These are phyloP conservation scores for Breynia disticha DNA, from an alignment of 441 rosid genomes.

Conservation along the genomic window DNA sequence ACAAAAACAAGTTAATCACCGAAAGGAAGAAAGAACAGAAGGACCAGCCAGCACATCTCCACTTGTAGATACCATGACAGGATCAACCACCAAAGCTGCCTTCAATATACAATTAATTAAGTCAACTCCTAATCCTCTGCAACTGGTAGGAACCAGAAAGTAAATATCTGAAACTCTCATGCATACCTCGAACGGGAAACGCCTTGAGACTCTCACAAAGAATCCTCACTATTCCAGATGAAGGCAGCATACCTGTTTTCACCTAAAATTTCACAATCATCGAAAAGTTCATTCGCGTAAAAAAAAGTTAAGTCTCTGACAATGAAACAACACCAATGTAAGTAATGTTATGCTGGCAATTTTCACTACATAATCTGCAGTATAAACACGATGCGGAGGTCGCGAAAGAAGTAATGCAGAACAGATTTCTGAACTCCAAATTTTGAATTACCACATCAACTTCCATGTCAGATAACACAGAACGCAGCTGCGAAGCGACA, in stretches of 20 bases:
- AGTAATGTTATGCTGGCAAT: too few species aligned
- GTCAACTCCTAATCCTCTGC: constrained; percentile 20
- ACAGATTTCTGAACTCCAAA: too few species aligned
- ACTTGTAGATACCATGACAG: constrained; percentile 95
- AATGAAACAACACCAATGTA: too few species aligned
- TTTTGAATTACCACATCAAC: constrained; percentile 46
- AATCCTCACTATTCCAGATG: constrained; percentile 48
- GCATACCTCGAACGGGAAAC: constrained; percentile 61
- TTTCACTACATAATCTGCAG: too few species aligned
- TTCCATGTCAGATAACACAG: constrained; percentile 68
- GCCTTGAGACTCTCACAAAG: constrained; percentile 46
- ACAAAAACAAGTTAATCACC: constrained; percentile 47
- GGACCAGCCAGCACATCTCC: constrained; percentile 92
- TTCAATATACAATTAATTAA: constrained; percentile 24
- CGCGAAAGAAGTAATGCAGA: too few species aligned
- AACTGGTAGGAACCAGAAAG: too few species aligned
- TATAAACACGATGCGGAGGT: too few species aligned
- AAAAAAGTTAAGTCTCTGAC: too few species aligned
- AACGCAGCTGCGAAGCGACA: constrained; percentile 48
- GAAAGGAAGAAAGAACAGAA: constrained; percentile 51
- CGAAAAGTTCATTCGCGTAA: too few species aligned
- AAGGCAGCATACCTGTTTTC: constrained; percentile 94
- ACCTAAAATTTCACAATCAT: constrained; percentile 34
- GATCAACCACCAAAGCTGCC: constrained; percentile 96
- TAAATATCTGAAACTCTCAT: too few species aligned